Percentiles rank a stretch among this genome's conserved stretches.
These are phyloP conservation scores for Huiozyma naganishii DNA, from an alignment of 805 yeast species.

Conservation along the genomic window DNA sequence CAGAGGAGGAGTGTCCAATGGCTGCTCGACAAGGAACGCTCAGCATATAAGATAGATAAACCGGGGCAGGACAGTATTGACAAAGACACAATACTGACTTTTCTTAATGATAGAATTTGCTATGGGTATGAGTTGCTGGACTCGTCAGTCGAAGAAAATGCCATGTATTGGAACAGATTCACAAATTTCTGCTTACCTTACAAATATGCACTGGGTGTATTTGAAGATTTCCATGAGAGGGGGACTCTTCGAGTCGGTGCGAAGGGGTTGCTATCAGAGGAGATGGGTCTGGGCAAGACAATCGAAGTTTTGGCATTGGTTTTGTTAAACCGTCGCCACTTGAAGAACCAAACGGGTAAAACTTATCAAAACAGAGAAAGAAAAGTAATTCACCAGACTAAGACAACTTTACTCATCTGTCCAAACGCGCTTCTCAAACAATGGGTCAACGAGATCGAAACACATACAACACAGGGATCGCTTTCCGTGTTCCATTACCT, in stretches of 20 bases:
- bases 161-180: constrained; percentile 25
- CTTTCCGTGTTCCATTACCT: constrained; percentile 53
- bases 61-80: neutral
- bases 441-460: constrained; percentile 67
- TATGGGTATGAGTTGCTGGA: constrained; percentile 17
- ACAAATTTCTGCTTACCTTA: constrained; percentile 20
- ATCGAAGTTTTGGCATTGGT: constrained; percentile 68
- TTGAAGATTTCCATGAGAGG: constrained; percentile 3
- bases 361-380: constrained; percentile 10
- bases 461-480: constrained; percentile 29
- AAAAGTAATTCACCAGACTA: constrained; percentile 32
- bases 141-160: constrained; percentile 8
- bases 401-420: constrained; percentile 72
- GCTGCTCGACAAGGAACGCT: constrained; percentile 22
- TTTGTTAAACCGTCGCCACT: constrained; percentile 46
- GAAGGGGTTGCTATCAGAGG: constrained; percentile 74
- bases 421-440: constrained; percentile 79
- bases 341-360: neutral
- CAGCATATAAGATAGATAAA: neutral
- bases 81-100: constrained; percentile 5
- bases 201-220: constrained; percentile 11
- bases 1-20: constrained; percentile 25
- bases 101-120: constrained; percentile 18
- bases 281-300: constrained; percentile 96
- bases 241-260: constrained; percentile 9